Evolutionary conservation across 768 basidiomycete species (phyloP).

Genomic region (Agaricus blazei): DNA sequence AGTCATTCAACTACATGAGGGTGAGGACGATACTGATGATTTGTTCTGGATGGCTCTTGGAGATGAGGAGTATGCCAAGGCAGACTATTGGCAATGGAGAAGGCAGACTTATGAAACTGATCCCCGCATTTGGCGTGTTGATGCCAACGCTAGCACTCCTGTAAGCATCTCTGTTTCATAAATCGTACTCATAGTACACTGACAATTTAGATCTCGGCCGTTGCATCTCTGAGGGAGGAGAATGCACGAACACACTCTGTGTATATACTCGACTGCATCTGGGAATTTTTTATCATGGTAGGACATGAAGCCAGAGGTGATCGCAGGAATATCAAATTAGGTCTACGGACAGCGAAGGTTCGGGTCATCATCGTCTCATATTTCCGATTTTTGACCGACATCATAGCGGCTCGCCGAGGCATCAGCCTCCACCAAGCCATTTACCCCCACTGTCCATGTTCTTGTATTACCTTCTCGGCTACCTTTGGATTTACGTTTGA

Average conservation of each 20-base stretch:
- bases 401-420: slow-evolving; percentile 48
- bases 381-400: not conserved
- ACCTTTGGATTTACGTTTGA: slow-evolving; percentile 63
- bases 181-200: not conserved
- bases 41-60: slow-evolving; percentile 88
- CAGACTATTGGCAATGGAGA: slow-evolving; percentile 83
- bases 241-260: slow-evolving; percentile 38
- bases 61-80: slow-evolving; percentile 68
- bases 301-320: slow-evolving; percentile 59
- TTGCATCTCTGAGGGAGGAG: slow-evolving; percentile 40
- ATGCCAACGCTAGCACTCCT: slow-evolving; percentile 25
- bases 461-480: slow-evolving; percentile 70
- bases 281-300: slow-evolving; percentile 77
- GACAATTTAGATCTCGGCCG: slow-evolving; percentile 37
- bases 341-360: slow-evolving; percentile 54
- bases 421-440: slow-evolving; percentile 55
- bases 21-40: slow-evolving; percentile 62
- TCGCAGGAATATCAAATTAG: slow-evolving; percentile 57
- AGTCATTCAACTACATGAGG: slow-evolving; percentile 54
- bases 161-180: slow-evolving; percentile 29
- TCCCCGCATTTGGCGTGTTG: slow-evolving; percentile 60
- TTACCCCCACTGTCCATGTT: slow-evolving; percentile 68
- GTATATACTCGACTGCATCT: slow-evolving; percentile 68
- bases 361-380: slow-evolving; percentile 3
- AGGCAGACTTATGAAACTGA: slow-evolving; percentile 29